Evolutionary conservation across 192 early-diverging fungal species (phyloP), one percentile per base, ranked within the genome.

Genomic region (Coemansia sp.): DNA sequence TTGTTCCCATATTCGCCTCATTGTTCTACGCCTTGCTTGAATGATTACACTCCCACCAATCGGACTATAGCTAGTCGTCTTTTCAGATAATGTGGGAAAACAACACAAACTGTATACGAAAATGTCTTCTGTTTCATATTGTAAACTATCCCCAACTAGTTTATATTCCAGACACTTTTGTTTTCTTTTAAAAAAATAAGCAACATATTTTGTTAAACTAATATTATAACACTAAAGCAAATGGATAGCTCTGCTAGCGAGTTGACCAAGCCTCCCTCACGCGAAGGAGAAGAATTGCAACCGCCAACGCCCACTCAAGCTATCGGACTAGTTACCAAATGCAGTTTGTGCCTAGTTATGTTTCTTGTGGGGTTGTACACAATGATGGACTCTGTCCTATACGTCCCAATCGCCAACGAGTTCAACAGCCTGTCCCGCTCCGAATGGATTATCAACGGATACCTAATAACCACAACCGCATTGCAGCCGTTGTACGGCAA

Each of bases 371-470:
- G 66, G 15, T 49, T 65, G 3, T 66, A 62, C 27, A 62, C 88
- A 63, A 93, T 91, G 4, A 92, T 98, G 55, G 85, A 96, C 27
- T 82, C 89, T 4, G 92, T 92, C 0, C 83, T 90, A 2, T 81
- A 93, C 32, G 79, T 86, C 8, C 75, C 65, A 0, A 94, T 98
- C 60, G 85, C 86, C 15, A 65, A 77, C 38, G 90, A 95, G 29
- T 89, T 96, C 50, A 64, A 82, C 10, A 75, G 84, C 4, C 72
- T 89, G 37, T 79, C 81, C 25, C 71, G 84, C 50, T 86, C 92
- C 48, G 74, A 89, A 9, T 97, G 95, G 95, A 85, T 98, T 32
- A 90, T 89, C 11, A 89, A 86, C 7, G 70, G 84, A n/a, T 94
- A 92, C 59, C 75, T 93, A 11, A 76, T 92, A 23, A 83, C 85